Percentiles rank a stretch among this genome's conserved stretches.
These are phyloP conservation scores for Eutypa lata DNA, from an alignment of 2,329 filamentous ascomycete species.

Conservation along the genomic window DNA sequence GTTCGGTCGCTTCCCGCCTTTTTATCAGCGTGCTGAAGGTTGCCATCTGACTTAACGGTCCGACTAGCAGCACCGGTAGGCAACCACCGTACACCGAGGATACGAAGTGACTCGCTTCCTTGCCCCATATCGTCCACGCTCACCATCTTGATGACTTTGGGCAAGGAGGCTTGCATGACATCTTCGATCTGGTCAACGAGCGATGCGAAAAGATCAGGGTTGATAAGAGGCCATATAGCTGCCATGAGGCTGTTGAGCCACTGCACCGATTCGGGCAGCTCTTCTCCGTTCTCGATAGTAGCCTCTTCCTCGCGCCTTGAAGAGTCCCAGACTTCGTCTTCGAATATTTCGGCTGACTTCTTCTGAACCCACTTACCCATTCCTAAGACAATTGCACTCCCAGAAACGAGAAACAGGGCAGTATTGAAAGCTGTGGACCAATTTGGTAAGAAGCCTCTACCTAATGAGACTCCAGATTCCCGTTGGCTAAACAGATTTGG, in stretches of 20 bases:
- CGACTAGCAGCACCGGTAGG: constrained; percentile 66
- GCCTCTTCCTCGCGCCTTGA: constrained; percentile 52
- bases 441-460: constrained; percentile 5
- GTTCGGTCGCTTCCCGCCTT: constrained; percentile 46
- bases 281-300: constrained; percentile 35
- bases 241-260: constrained; percentile 70
- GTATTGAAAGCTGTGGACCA: constrained; percentile 20
- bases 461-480: not conserved
- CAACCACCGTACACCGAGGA: constrained; percentile 70
- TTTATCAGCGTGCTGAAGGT: constrained; percentile 43
- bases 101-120: constrained; percentile 67
- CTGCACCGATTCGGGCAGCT: constrained; percentile 62
- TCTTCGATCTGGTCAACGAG: constrained; percentile 71
- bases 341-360: constrained; percentile 60
- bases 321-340: constrained; percentile 68
- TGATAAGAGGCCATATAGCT: constrained; percentile 71
- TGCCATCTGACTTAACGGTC: constrained; percentile 57
- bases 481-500: constrained; percentile 16
- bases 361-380: constrained; percentile 60
- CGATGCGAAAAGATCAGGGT: constrained; percentile 69
- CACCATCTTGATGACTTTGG: constrained; percentile 68
- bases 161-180: constrained; percentile 75
- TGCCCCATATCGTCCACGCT: constrained; percentile 74
- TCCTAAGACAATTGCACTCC: constrained; percentile 33
- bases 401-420: constrained; percentile 23